phyloP scores from a whole-genome alignment of 163 green algal species.

The Dunaliella salina region DNA sequence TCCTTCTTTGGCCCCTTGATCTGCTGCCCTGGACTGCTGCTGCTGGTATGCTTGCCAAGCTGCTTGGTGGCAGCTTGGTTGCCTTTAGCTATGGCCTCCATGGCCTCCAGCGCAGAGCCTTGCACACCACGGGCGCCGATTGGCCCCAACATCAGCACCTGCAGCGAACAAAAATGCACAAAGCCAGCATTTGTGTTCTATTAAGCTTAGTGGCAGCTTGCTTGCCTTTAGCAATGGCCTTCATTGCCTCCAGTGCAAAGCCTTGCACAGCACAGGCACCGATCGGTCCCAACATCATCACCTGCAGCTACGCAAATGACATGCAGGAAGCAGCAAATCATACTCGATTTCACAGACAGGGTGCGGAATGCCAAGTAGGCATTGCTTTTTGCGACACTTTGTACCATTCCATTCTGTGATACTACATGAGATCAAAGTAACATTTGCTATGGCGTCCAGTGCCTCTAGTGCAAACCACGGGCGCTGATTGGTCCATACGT shows the following conservation, averaged over 20 bases:
- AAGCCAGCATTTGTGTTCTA: no score
- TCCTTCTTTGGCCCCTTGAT: background rate
- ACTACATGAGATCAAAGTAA: no score
- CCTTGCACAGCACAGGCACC: background rate
- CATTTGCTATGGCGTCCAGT: no score
- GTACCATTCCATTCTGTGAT: no score
- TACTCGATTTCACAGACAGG: no score
- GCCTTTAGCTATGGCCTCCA: background rate
- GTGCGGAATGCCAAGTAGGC: no score
- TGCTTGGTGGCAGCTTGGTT: background rate
- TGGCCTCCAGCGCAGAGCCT: background rate
- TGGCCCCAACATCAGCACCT: conserved; percentile 3
- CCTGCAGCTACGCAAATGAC: no score
- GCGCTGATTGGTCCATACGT: no score
- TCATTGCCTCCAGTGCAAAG: background rate
- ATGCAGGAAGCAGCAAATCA: no score
- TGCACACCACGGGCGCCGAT: background rate
- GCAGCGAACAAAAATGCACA: background rate
- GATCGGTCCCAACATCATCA: background rate
- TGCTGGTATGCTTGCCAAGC: background rate
- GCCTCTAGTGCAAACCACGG: no score
- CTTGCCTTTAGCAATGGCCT: background rate
- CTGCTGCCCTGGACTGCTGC: no score
- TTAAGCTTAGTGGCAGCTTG: background rate
- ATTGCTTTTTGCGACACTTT: no score